Evolutionary conservation across 1,284 basidiomycete genomes (phyloP), one percentile per base, ranked within the genome.

Genomic region (Puccinia polysora): DNA sequence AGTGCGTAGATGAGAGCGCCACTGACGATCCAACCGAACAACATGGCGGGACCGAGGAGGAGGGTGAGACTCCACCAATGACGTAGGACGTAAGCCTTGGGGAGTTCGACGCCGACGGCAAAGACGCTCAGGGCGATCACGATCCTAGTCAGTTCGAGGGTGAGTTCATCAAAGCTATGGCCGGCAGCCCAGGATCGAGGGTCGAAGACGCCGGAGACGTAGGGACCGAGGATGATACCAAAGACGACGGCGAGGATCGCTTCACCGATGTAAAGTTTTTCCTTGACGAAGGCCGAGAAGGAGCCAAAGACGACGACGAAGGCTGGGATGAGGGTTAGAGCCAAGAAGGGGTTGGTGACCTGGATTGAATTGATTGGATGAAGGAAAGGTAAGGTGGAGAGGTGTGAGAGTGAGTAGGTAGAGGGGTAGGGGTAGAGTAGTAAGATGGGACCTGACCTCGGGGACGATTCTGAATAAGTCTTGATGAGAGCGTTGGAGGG

Each of bases 91-190:
- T 56, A 75, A 38, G 75, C 81, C 81, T 93, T 94, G 30, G 93
- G 93, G 78, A 96, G 82, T 58, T 80, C 81, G 47, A 98, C 96
- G 2, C 96, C 96, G 74, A 98, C 91, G 10, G 95, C 93, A 80
- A 99, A 99, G 3, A 99, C 95, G 47, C 93, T 93, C 72, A 98
- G 89, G 5, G 95, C 95, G 59, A 98, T 87, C 70, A 97, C 90
- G 72, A 98, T 88, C n/a, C 95, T 85, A 23, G 92, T 94, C 77
- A 98, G 84, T 81, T 99, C 96, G 74, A 82, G 77, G 0, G 81
- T 81, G 73, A 82, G 77, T 50, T 81, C 78, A 69, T 81, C 76
- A 32, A 76, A 76, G 18, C 75, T 56, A 28, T 73, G 36, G 52
- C 80, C 83, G 58, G 82, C 82, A 7, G 86, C 88, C 95, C 95